Percentiles rank a stretch among this genome's conserved stretches.
Evolutionary conservation across 352 stramenopile species (phyloP).

Genomic region (Phytophthora parvispora): DNA sequence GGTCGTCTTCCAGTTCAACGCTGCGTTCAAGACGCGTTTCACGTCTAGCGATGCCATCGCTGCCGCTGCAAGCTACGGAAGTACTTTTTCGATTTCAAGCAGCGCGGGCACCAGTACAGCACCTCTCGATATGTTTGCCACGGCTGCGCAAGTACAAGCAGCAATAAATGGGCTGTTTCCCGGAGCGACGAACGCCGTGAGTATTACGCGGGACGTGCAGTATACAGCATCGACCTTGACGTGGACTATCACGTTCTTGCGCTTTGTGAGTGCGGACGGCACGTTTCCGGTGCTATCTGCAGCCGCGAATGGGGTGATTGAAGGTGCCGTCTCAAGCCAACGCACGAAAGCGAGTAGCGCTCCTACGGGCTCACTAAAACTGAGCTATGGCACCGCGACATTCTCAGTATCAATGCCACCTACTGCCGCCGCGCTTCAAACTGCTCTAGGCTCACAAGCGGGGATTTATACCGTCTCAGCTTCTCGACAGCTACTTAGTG

Average conservation of each 20-base stretch:
- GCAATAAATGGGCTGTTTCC: slow-evolving; percentile 56
- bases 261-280: slow-evolving; percentile 39
- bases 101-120: slow-evolving; percentile 15
- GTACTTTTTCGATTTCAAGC: slow-evolving; percentile 50
- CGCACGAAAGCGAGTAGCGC: slow-evolving; percentile 16
- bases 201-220: slow-evolving; percentile 39
- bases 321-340: slow-evolving; percentile 43
- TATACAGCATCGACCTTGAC: slow-evolving; percentile 46
- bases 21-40: slow-evolving; percentile 60
- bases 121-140: slow-evolving; percentile 65
- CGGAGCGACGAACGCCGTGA: slow-evolving; percentile 27
- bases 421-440: slow-evolving; percentile 39
- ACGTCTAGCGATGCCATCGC: slow-evolving; percentile 39
- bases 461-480: slow-evolving; percentile 48
- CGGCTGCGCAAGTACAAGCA: slow-evolving; percentile 42
- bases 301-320: slow-evolving; percentile 39
- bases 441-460: slow-evolving; percentile 35
- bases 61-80: slow-evolving; percentile 46
- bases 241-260: slow-evolving; percentile 69
- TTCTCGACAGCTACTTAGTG: slow-evolving; percentile 18
- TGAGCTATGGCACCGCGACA: slow-evolving; percentile 54
- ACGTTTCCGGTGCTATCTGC: slow-evolving; percentile 53
- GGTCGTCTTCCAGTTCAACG: slow-evolving; percentile 61
- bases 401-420: slow-evolving; percentile 24
- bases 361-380: slow-evolving; percentile 45